Conservation (phyloP, 176 grass and related monocot species). For the Phragmites australis region DNA sequence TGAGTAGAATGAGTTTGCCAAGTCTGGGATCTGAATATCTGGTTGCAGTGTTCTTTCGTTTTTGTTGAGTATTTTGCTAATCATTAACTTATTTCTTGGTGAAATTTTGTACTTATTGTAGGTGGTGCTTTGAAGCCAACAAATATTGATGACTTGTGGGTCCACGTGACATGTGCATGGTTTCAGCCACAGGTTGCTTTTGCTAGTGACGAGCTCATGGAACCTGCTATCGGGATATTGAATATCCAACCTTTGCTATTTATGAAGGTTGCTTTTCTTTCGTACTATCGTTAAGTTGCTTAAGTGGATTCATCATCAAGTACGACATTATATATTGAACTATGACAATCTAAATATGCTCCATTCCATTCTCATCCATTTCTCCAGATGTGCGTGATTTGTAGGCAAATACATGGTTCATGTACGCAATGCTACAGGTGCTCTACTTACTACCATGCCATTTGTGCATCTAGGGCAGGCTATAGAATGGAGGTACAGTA, state of each 20-base stretch:
- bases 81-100: slow-evolving; percentile 32
- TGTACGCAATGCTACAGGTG: slow-evolving; percentile 97
- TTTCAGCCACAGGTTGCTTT: slow-evolving; percentile 98
- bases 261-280: slow-evolving; percentile 77
- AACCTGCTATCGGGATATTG: slow-evolving; percentile 94
- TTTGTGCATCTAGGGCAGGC: slow-evolving; percentile 96
- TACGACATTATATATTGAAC: slow-evolving; percentile 8
- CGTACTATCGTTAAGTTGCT: slow-evolving; percentile 9
- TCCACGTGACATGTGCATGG: slow-evolving; percentile 96
- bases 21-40: slow-evolving; percentile 20
- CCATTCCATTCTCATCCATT: slow-evolving; percentile 35
- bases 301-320: not conserved
- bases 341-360: slow-evolving; percentile 29
- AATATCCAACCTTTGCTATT: slow-evolving; percentile 76
- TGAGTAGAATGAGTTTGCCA: slow-evolving; percentile 23
- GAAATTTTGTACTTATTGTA: slow-evolving; percentile 42
- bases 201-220: slow-evolving; percentile 92
- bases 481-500: slow-evolving; percentile 92
- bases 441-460: slow-evolving; percentile 96
- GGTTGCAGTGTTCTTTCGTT: slow-evolving; percentile 8
- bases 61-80: slow-evolving; percentile 25
- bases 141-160: slow-evolving; percentile 84
- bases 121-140: slow-evolving; percentile 97
- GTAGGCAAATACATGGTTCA: slow-evolving; percentile 97
- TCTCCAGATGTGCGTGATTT: slow-evolving; percentile 93